phyloP scores from a whole-genome alignment of 1,284 basidiomycete genomes.

The Prillingera fragicola region DNA sequence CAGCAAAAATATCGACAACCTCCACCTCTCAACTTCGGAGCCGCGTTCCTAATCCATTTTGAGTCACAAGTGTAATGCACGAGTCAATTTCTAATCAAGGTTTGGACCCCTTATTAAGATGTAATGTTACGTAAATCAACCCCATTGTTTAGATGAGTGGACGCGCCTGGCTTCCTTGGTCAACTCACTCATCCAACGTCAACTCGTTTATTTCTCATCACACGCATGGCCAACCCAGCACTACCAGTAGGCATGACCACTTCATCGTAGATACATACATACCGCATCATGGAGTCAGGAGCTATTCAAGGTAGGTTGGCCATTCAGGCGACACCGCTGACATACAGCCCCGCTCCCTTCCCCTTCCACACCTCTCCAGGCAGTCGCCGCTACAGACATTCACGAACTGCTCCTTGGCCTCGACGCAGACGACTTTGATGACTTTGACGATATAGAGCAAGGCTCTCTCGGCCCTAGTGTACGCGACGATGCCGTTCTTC shows the following conservation, averaged over 20 bases:
- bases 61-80: no score
- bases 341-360: neutral
- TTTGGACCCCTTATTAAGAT: no score
- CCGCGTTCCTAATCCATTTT: no score
- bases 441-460: slow-evolving; percentile 28
- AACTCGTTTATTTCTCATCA: neutral
- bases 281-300: neutral
- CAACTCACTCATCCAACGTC: neutral
- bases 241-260: neutral
- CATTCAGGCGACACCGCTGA: neutral
- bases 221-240: neutral
- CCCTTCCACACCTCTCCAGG: no score
- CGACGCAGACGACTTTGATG: slow-evolving; percentile 32
- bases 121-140: neutral
- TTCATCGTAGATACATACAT: no score
- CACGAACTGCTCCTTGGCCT: slow-evolving; percentile 32
- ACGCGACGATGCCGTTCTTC: neutral
- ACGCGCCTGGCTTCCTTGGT: slow-evolving; percentile 8
- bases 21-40: no score
- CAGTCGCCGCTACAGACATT: slow-evolving; percentile 11
- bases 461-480: slow-evolving; percentile 4
- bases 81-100: no score
- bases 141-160: slow-evolving; percentile 2
- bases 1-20: no score
- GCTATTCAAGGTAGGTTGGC: neutral